Percentiles rank a stretch among this genome's conserved stretches.
Evolutionary conservation across 768 basidiomycete species (phyloP).

Genomic region (Amanita pallidorosea): DNA sequence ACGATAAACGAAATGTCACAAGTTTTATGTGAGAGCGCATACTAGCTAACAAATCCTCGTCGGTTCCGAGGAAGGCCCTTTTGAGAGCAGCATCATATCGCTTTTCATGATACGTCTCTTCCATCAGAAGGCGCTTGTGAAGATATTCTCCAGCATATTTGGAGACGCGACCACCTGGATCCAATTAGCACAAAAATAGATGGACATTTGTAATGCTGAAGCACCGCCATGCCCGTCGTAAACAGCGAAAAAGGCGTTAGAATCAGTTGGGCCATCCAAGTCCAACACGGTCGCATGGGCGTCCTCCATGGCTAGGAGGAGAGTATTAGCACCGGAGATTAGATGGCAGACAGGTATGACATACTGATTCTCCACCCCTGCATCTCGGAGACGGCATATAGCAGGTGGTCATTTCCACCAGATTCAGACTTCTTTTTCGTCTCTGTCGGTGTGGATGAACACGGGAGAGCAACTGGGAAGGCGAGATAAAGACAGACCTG

Average conservation of each 20-base stretch:
- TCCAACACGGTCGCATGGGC: constrained; percentile 72
- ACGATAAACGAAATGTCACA: constrained; percentile 10
- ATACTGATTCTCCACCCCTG: constrained; percentile 98
- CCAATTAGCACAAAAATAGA: constrained; percentile 8
- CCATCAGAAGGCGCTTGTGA: constrained; percentile 63
- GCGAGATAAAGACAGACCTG: constrained; percentile 37
- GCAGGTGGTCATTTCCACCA: constrained; percentile 59
- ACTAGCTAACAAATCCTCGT: constrained; percentile 89
- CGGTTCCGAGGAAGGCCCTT: constrained; percentile 84
- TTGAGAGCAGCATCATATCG: constrained; percentile 75
- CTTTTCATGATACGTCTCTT: constrained; percentile 59
- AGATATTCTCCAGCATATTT: constrained; percentile 79
- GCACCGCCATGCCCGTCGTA: constrained; percentile 98
- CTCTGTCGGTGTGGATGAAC: constrained; percentile 28
- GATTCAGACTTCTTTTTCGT: constrained; percentile 73
- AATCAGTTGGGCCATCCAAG: constrained; percentile 42
- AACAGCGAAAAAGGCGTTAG: constrained; percentile 86
- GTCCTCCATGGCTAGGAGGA: constrained; percentile 86
- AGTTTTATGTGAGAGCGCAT: constrained; percentile 14
- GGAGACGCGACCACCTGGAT: constrained; percentile 70
- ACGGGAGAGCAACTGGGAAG: constrained; percentile 7
- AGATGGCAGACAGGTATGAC: constrained; percentile 23
- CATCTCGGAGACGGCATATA: constrained; percentile 88
- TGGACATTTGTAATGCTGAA: constrained; percentile 12
- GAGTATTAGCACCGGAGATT: constrained; percentile 1